Evolutionary conservation across 257 asterid genomes (phyloP), one percentile per base, ranked within the genome.

Genomic region (Fraxinus quadrangulata): DNA sequence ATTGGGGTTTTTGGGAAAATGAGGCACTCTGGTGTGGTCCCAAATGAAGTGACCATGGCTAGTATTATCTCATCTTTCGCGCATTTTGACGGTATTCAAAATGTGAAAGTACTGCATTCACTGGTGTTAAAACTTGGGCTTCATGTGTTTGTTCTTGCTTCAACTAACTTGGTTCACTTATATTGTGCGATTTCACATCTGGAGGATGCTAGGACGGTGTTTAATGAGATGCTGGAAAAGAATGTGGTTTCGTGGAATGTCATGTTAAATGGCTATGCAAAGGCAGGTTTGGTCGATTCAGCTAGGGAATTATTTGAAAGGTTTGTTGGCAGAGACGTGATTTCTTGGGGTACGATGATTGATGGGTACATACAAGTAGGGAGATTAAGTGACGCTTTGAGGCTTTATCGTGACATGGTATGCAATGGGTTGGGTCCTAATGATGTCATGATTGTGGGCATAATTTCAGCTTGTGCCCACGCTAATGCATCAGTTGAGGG

Each of bases 291-390:
- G 71, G 77, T 91, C 33, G 90, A 91, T 77, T 76, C 42, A 26
- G 94, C 86, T 16, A 83, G 85, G 79, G 87, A 89, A 51, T 37
- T 93, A 70, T 95, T 95, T 79, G 91, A 88, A 75, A 83, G n/a
- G 59, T 87, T 93, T 67, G 90, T 83, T 6, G 86, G 24, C 39
- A 91, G 84, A 76, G 97, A 95, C 80, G 94, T 91, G 56, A 89
- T 93, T 78, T 90, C 99, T 68, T 95, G 98, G 99, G 98, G 98
- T 61, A 93, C 98, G 0, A 80, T 95, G 61, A 84, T 95, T 66
- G 96, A 88, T 84, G 90, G 98, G 74, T 93, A 86, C 68, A 79
- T 91, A 75, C 94, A 88, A 81, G 83, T 42, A 4, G 89, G 92
- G 70, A 86, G 89, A 81, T 72, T 90, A 88, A 75, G 47, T 24